Evolutionary conservation across 768 basidiomycete species (phyloP), one percentile per base, ranked within the genome.

Genomic region (Trametes meyenii): DNA sequence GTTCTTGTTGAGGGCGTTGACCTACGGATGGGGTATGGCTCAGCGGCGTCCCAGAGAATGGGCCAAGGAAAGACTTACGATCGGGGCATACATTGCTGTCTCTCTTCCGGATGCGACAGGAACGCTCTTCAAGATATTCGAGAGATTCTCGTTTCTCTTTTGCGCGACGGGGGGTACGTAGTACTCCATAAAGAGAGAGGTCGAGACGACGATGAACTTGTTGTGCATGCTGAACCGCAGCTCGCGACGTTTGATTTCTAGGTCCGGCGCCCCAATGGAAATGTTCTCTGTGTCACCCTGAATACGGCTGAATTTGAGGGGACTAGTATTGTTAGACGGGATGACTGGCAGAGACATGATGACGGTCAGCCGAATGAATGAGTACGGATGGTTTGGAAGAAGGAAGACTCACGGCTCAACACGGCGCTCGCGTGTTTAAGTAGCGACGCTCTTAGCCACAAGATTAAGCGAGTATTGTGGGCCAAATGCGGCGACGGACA

Each of bases 221-320:
- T 14, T 12, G 21, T 42, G 46, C 56, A 57, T 57, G 23, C 48
- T 57, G 56, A 50, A 33, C 12, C 56, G 56, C 12, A 57, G 36
- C 14, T 57, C 56, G 46, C 56, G 46, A 4, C 56, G 56, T 16
- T 49, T 40, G 16, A 40, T 23, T 6, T 12, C 12, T 6, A 48
- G 17, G 35, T 46, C 35, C 7, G 35, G 35, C 1, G 16, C 17
- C 29, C 4, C 29, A 33, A 33, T 33, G 10, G 35, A 7, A 2
- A 19, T 33, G 35, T 35, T 38, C 1, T 2, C 13, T n/a, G 16
- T 5, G 35, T 35, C 19, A 19, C 17, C 21, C 17, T 50, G 13
- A n/a, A 36, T 50, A 11, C 50, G 50, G 17, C 12, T 50, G 50
- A 3, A 38, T 38, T 38, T 50, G 16, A 50, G 17, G 6, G 50